Evolutionary conservation across 2,329 filamentous ascomycete genomes (phyloP).

Genomic region (Aspergillus tanneri): DNA sequence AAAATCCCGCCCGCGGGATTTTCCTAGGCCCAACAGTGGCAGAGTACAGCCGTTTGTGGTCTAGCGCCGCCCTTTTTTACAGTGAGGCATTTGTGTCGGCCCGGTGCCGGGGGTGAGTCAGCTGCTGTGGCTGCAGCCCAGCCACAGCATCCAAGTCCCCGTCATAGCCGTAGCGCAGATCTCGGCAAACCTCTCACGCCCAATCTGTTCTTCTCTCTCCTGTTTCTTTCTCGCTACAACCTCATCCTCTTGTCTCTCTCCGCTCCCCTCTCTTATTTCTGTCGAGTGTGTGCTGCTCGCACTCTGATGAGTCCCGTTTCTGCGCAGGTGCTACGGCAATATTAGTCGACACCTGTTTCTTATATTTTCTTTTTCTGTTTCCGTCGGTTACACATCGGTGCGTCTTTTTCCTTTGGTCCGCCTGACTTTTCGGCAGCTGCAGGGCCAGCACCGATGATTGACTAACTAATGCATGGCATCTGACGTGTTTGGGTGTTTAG

Average conservation of each 20-base stretch:
- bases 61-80: background rate
- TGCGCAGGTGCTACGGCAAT: slow-evolving; percentile 43
- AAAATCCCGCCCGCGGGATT: slow-evolving; percentile 23
- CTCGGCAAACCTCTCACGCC: slow-evolving; percentile 16
- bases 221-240: slow-evolving; percentile 12
- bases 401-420: slow-evolving; percentile 27
- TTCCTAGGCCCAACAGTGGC: slow-evolving; percentile 25
- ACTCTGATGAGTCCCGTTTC: slow-evolving; percentile 42
- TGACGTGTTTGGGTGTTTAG: background rate
- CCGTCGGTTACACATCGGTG: slow-evolving; percentile 15
- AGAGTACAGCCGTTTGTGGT: slow-evolving; percentile 13
- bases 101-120: slow-evolving; percentile 16
- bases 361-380: slow-evolving; percentile 17
- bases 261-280: slow-evolving; percentile 6
- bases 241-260: slow-evolving; percentile 7
- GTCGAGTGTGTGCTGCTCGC: slow-evolving; percentile 35
- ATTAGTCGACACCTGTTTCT: slow-evolving; percentile 42
- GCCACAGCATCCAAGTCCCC: slow-evolving; percentile 24
- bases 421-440: slow-evolving; percentile 17
- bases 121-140: slow-evolving; percentile 14
- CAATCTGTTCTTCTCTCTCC: slow-evolving; percentile 6
- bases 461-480: background rate
- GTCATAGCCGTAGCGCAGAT: slow-evolving; percentile 30
- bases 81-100: background rate
- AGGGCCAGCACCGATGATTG: background rate